Evolutionary conservation across 768 basidiomycete species (phyloP).

Genomic region (Clavaria fumosa): DNA sequence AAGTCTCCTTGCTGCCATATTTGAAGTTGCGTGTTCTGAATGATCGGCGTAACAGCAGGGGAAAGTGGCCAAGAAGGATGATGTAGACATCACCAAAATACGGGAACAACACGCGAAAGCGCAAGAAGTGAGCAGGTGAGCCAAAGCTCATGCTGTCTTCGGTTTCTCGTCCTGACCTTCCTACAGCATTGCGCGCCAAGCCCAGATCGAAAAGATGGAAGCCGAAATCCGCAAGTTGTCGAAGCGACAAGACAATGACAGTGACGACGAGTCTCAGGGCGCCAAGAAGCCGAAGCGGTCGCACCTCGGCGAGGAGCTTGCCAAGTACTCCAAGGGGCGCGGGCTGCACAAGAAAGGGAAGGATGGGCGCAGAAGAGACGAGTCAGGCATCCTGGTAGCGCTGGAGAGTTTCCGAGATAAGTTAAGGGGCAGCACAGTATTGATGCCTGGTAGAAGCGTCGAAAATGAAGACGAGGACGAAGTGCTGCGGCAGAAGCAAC

Average conservation of each 20-base stretch:
- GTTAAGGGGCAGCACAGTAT: constrained; percentile 30
- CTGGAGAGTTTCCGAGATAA: constrained; percentile 59
- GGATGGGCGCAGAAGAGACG: constrained; percentile 43
- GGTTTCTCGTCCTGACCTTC: constrained; percentile 3
- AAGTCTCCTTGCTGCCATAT: too few relatives aligned
- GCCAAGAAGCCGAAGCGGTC: constrained; percentile 47
- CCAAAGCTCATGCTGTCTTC: too few relatives aligned
- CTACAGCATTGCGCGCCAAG: constrained; percentile 43
- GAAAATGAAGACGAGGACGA: constrained; percentile 13
- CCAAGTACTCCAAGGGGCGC: constrained; percentile 59
- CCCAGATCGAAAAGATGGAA: constrained; percentile 80
- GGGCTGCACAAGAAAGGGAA: constrained; percentile 39
- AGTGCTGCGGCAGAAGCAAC: constrained; percentile 7
- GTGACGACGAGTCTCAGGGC: constrained; percentile 49
- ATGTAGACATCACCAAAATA: constrained; percentile 50
- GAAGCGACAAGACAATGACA: constrained; percentile 38
- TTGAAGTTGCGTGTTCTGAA: too few relatives aligned
- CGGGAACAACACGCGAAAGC: constrained; percentile 64
- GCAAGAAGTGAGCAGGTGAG: constrained; percentile 48
- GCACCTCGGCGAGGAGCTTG: constrained; percentile 64
- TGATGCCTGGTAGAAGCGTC: constrained; percentile 8
- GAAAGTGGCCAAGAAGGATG: constrained; percentile 23
- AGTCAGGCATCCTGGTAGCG: constrained; percentile 52
- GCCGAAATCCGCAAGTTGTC: constrained; percentile 69
- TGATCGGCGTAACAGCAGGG: too few relatives aligned